These are phyloP conservation scores for Suhomyces emberorum DNA, from an alignment of 805 yeast species.

Conservation along the genomic window DNA sequence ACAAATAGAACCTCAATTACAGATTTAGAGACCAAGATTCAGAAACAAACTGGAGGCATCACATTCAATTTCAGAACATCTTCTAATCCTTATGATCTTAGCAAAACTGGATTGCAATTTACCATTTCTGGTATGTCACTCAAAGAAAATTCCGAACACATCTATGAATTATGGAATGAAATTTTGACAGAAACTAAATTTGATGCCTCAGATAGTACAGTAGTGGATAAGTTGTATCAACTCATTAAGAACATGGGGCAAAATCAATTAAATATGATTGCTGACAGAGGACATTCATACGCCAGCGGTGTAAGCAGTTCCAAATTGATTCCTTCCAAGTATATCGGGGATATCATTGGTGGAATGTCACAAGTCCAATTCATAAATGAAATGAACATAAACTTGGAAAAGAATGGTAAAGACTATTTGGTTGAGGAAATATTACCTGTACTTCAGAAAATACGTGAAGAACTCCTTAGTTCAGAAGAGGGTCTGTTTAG, in stretches of 20 bases:
- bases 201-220: conserved; percentile 36
- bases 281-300: conserved; percentile 84
- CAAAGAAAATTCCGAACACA: conserved; percentile 55
- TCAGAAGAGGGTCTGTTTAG: conserved; percentile 36
- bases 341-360: conserved; percentile 57
- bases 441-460: conserved; percentile 58
- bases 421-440: conserved; percentile 43
- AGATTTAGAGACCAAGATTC: conserved; percentile 80
- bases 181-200: conserved; percentile 70
- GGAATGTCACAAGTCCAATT: conserved; percentile 82
- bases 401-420: conserved; percentile 41
- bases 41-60: conserved; percentile 81
- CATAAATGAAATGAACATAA: conserved; percentile 53
- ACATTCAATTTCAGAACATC: conserved; percentile 57
- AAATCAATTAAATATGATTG: conserved; percentile 73
- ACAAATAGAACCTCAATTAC: conserved; percentile 68
- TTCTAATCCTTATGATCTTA: conserved; percentile 50
- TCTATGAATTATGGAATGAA: conserved; percentile 66
- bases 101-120: conserved; percentile 50
- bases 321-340: conserved; percentile 54
- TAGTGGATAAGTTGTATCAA: conserved; percentile 63
- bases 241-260: conserved; percentile 72
- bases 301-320: conserved; percentile 71
- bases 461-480: conserved; percentile 44
- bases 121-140: conserved; percentile 67